Base-by-base conservation (phyloP, 164 flowering plant genomes). In the Magnolia kwangsiensis region DNA sequence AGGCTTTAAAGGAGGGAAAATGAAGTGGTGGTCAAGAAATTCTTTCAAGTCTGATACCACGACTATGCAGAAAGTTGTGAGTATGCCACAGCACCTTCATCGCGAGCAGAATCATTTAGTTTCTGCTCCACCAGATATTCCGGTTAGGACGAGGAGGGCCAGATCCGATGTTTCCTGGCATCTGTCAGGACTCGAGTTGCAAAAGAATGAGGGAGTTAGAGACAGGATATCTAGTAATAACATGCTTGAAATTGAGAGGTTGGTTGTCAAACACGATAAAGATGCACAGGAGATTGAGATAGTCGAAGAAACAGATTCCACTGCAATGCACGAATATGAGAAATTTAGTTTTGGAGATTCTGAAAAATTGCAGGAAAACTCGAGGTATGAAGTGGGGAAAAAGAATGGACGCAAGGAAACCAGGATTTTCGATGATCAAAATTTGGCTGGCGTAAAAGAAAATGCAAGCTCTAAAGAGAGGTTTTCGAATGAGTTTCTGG, bases 1-100 rank as follows among this genome's bases (percentile, higher is more conserved):
- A 73, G 93, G 93, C 7, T 92, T 90, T 63, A 83, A 77, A 72
- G 85, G 88, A 72, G 81, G 86, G 74, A 86, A 71, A 76, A 77
- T 77, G 31, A 78, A 75, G 76, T 51, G 67, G 10, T 78, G 76
- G 23, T 21, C 83, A 3, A 82, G 90, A 82, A 6, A 77, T 50
- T 87, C 89, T 7, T 79, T 73, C 3, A 51, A 76, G 50, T 45
- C 85, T 21, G 81, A 55, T 16, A 55, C 61, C 13, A 16, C 11
- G 4, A 16, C 61, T 16, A 10, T 55, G 61, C 61, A 55, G 61
- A 55, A 79, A 13, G 73, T 81, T 16, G 51, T 64, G 58, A 81
- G 75, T 73, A 74, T 73, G 80, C 85, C 85, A 2, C 79, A 23
- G 51, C 72, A 79, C 55, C 80, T 78, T 58, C 64, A 27, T 23